Evolutionary conservation across 2,329 filamentous ascomycete species (phyloP).

Genomic region (Hymenoscyphus occultus): DNA sequence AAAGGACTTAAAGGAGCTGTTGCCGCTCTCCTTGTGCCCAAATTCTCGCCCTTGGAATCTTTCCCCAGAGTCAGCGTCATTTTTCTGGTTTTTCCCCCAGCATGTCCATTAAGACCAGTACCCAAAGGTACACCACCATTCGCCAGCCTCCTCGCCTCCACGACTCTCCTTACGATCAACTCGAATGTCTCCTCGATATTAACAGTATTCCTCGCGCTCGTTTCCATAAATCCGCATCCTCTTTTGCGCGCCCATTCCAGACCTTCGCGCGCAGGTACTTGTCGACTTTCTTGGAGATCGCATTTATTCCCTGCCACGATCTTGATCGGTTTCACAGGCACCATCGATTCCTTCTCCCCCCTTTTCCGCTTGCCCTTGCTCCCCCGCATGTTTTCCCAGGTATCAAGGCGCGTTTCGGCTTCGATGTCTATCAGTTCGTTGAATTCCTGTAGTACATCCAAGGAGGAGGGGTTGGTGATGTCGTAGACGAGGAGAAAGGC

Average conservation of each 20-base stretch:
- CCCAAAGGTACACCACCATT: slow-evolving; percentile 11
- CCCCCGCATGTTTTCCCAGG: slow-evolving; percentile 18
- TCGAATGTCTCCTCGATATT: slow-evolving; percentile 90
- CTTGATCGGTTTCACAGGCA: slow-evolving; percentile 58
- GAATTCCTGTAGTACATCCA: slow-evolving; percentile 73
- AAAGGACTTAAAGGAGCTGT: slow-evolving; percentile 34
- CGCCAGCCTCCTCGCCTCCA: slow-evolving; percentile 42
- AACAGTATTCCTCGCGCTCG: slow-evolving; percentile 76
- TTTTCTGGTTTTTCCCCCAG: slow-evolving; percentile 10
- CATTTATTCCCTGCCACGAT: slow-evolving; percentile 86
- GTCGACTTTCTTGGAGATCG: slow-evolving; percentile 67
- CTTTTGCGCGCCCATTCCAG: slow-evolving; percentile 72
- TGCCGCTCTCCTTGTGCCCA: slow-evolving; percentile 30
- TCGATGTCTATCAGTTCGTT: slow-evolving; percentile 83
- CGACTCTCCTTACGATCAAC: slow-evolving; percentile 59
- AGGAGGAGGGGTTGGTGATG: slow-evolving; percentile 67
- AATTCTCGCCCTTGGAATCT: slow-evolving; percentile 11
- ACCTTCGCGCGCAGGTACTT: slow-evolving; percentile 67
- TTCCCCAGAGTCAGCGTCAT: slow-evolving; percentile 12
- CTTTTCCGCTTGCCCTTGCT: slow-evolving; percentile 15
- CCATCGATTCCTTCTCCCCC: slow-evolving; percentile 24
- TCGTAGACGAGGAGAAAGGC: slow-evolving; percentile 87
- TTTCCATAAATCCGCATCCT: slow-evolving; percentile 87
- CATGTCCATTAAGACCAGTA: slow-evolving; percentile 9
- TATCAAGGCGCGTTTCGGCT: slow-evolving; percentile 61